Percentiles rank a stretch among this genome's conserved stretches.
These are phyloP conservation scores for Pseudopithomyces chartarum DNA, from an alignment of 2,329 filamentous ascomycete genomes.

Conservation along the genomic window DNA sequence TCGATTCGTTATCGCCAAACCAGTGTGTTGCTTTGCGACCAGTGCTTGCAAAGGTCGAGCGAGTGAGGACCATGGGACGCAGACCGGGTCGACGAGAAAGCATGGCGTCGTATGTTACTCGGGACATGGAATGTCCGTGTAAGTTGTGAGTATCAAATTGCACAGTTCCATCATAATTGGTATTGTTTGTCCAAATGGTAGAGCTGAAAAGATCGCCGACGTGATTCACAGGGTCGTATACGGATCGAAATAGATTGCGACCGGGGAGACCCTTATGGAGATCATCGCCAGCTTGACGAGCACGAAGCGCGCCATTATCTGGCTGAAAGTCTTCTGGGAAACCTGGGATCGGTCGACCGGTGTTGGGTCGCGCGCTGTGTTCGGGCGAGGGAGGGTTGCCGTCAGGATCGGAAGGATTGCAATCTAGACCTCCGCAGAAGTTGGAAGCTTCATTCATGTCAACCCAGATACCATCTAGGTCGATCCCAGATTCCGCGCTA, in stretches of 20 bases:
- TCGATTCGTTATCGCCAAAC: conserved; percentile 61
- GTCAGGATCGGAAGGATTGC: conserved; percentile 45
- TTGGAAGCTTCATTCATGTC: conserved; percentile 50
- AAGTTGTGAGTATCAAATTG: conserved; percentile 81
- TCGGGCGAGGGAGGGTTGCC: conserved; percentile 61
- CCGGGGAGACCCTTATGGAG: conserved; percentile 63
- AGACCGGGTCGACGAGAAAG: conserved; percentile 64
- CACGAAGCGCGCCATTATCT: conserved; percentile 5
- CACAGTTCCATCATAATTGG: conserved; percentile 68
- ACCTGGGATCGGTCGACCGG: conserved; percentile 69
- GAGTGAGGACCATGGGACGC: conserved; percentile 74
- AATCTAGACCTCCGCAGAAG: conserved; percentile 49
- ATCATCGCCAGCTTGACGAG: conserved; percentile 35
- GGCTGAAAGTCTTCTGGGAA: conserved; percentile 73
- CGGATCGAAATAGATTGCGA: conserved; percentile 67
- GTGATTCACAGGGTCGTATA: conserved; percentile 69
- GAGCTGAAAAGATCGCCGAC: conserved; percentile 51
- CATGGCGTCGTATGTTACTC: conserved; percentile 69
- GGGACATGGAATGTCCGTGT: conserved; percentile 77
- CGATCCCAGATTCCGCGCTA: conserved; percentile 64
- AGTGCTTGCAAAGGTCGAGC: conserved; percentile 75
- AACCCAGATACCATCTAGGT: conserved; percentile 75
- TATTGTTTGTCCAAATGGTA: conserved; percentile 68
- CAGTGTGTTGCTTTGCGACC: conserved; percentile 65
- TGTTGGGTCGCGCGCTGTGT: conserved; percentile 59